Conservation (phyloP, 805 yeast species). For the Candida xyloterini region DNA sequence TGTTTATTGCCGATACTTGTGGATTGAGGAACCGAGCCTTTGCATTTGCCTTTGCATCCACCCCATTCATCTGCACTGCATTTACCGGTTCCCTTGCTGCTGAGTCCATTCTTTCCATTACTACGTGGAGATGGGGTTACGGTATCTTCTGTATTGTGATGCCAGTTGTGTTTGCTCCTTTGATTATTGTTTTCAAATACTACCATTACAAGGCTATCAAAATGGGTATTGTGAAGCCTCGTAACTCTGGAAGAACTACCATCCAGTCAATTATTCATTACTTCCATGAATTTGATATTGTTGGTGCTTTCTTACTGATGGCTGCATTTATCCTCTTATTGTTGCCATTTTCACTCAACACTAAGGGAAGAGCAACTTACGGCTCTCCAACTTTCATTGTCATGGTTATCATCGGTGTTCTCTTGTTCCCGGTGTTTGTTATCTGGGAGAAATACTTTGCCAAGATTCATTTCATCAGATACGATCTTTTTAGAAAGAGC, state of each 20-base stretch:
- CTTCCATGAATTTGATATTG: slow-evolving; percentile 35
- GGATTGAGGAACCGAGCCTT: slow-evolving; percentile 33
- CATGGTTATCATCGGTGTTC: slow-evolving; percentile 41
- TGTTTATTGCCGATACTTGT: slow-evolving; percentile 30
- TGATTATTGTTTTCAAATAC: slow-evolving; percentile 27
- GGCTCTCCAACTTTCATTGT: slow-evolving; percentile 41
- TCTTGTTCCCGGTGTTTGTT: slow-evolving; percentile 33
- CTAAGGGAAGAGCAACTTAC: slow-evolving; percentile 33
- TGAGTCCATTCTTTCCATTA: slow-evolving; percentile 38
- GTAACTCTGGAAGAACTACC: slow-evolving; percentile 17
- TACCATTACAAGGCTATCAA: slow-evolving; percentile 30
- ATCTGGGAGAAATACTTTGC: slow-evolving; percentile 36
- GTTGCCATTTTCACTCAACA: slow-evolving; percentile 37
- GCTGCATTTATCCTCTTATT: slow-evolving; percentile 36
- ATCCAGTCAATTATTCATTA: slow-evolving; percentile 21
- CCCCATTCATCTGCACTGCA: slow-evolving; percentile 34
- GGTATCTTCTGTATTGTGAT: slow-evolving; percentile 47
- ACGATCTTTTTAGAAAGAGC: slow-evolving; percentile 24
- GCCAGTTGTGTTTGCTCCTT: slow-evolving; percentile 37
- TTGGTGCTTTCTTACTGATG: slow-evolving; percentile 35
- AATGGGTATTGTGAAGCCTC: slow-evolving; percentile 20
- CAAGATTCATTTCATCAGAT: slow-evolving; percentile 25
- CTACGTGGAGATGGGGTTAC: slow-evolving; percentile 55
- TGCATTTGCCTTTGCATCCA: slow-evolving; percentile 28
- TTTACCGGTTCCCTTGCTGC: slow-evolving; percentile 33